Evolutionary conservation across 257 asterid genomes (phyloP).

Genomic region (Lavandula angustifolia): DNA sequence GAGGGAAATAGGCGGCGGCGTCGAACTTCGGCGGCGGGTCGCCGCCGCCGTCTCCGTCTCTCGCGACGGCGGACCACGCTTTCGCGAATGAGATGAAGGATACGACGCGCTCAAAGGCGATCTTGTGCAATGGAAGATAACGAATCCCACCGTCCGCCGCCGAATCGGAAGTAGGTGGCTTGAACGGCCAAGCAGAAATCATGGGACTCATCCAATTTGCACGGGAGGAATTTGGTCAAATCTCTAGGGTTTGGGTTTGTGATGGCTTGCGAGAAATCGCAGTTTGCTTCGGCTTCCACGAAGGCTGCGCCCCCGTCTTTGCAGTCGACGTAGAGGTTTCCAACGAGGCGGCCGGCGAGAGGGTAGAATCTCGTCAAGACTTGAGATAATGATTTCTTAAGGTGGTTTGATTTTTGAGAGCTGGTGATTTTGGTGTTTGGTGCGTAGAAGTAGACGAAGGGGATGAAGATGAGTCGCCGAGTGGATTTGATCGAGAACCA

Average conservation of each 20-base stretch:
- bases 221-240: not conserved
- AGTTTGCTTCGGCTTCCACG: not conserved
- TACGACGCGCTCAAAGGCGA: conserved; percentile 3
- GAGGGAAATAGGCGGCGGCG: conserved; percentile 45
- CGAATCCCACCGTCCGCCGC: conserved; percentile 11
- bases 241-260: not conserved
- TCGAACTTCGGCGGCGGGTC: conserved; percentile 33
- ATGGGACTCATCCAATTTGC: not conserved
- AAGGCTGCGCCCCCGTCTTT: not conserved
- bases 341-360: conserved; percentile 41
- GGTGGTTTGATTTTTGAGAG: conserved; percentile 25
- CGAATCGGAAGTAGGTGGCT: conserved; percentile 21
- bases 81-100: conserved; percentile 11
- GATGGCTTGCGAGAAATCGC: not conserved
- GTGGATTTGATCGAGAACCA: no score
- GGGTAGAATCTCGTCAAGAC: conserved; percentile 44
- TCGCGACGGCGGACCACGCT: conserved; percentile 6
- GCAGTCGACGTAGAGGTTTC: conserved; percentile 5
- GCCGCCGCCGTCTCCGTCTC: not conserved
- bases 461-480: no score
- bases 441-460: conserved; percentile 43
- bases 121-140: conserved; percentile 7
- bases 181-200: conserved; percentile 14
- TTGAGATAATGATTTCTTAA: conserved; percentile 44
- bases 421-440: conserved; percentile 22